Conservation (phyloP, 148 eudicot genomes). For the Gaultheria prostrata region DNA sequence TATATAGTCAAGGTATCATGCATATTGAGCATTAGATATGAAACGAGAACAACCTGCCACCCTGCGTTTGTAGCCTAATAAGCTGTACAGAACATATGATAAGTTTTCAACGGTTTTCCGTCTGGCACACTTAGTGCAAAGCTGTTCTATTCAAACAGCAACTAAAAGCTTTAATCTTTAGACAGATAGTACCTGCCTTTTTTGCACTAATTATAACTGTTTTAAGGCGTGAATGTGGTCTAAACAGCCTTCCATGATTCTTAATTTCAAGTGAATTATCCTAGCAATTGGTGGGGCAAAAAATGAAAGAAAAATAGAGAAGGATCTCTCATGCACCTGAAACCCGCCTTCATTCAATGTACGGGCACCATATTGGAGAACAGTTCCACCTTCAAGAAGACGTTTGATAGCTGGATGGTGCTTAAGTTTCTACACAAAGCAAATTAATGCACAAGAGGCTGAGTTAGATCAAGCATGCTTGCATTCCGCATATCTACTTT, state of each 20-base stretch:
- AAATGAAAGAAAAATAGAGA: background rate
- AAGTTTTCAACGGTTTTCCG: background rate
- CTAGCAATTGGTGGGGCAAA: background rate
- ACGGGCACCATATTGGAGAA: constrained; percentile 94
- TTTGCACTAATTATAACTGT: background rate
- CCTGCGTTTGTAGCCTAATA: background rate
- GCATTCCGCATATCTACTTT: background rate
- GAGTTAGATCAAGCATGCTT: constrained; percentile 7
- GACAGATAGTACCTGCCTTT: background rate
- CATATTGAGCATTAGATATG: background rate
- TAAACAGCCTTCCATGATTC: background rate
- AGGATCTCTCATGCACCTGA: constrained; percentile 56
- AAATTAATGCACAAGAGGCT: constrained; percentile 1
- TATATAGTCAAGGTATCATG: constrained; percentile 1
- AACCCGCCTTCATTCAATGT: constrained; percentile 95
- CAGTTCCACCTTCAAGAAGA: constrained; percentile 89
- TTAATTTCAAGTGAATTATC: background rate
- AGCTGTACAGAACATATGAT: background rate
- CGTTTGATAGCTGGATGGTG: constrained; percentile 77
- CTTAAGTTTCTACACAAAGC: constrained; percentile 63
- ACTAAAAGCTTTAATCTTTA: background rate
- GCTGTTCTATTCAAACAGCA: background rate
- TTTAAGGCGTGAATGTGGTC: background rate
- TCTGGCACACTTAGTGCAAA: background rate
- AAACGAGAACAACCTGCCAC: background rate